Evolutionary conservation across 257 asterid genomes (phyloP), one percentile per base, ranked within the genome.

Genomic region (Asclepias syriaca): DNA sequence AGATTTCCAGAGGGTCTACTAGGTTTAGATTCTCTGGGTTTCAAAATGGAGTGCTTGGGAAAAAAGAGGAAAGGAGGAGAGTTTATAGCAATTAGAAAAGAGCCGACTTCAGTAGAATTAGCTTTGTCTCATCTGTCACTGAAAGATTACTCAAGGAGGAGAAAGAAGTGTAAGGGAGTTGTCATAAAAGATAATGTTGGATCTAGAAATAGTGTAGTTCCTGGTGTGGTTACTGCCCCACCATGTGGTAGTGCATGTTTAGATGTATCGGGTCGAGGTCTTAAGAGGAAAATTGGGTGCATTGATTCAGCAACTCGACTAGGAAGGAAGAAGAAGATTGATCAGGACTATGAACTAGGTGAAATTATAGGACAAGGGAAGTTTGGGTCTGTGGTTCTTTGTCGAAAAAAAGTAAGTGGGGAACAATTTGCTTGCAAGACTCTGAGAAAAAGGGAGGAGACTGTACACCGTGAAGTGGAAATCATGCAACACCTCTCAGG

Each of bases 401-500:
- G 97, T 74, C 81, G 75, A 37, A 85, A 88, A 59, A 92, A 85
- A 83, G 74, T 75, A 27, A 92, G 83, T 46, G 90, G 96, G 27
- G 92, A 82, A 82, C 92, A 84, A 74, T 86, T 86, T 79, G 97
- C 97, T 0, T 92, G 97, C 85, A 92, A 92, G 88, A 88, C 82
- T 73, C 68, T 92, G 86, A 72, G 69, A 22, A 92, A 92, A 75
- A 89, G 93, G 70, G 96, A 92, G 86, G 97, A 89, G 79, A 87
- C 86, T 80, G 96, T 92, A 27, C 97, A 92, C 64, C 84, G 96
- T 16, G 97, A 92, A 77, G 96, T 92, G 78, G 97, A 92, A 87
- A 92, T 92, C 79, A 92, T 92, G 97, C 97, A 92, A 82, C 97
- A 92, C 76, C 87, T 92, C 6, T 92, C 97, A 4, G 97, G 97